Conservation (phyloP, 306 rosid genomes). For the Rosa chinensis region DNA sequence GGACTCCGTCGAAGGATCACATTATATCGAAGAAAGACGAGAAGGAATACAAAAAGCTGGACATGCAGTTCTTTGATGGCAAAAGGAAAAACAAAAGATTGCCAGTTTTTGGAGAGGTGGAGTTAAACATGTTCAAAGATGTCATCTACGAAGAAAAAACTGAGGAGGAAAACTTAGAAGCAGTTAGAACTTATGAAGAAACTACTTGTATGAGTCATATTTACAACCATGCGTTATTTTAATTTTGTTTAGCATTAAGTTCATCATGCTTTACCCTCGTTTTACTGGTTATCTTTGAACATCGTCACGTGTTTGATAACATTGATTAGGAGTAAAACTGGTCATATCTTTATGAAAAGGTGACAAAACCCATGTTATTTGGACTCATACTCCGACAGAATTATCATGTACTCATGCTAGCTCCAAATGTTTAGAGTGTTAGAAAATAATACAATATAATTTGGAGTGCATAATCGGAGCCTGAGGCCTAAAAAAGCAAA, state of each 20-base stretch:
- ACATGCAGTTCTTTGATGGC: not conserved
- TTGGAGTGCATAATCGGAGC: no score
- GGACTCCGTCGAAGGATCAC: slow-evolving; percentile 12
- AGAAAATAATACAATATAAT: no score
- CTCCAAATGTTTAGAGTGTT: no score
- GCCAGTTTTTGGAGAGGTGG: slow-evolving; percentile 3
- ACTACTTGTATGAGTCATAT: not conserved
- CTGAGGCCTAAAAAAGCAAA: no score
- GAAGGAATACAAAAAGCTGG: not conserved
- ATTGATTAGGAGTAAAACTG: no score
- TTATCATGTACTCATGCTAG: no score
- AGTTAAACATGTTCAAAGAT: not conserved
- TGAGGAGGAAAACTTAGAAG: not conserved
- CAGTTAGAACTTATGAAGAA: not conserved
- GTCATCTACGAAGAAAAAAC: not conserved
- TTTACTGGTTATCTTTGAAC: not conserved
- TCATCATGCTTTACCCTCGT: not conserved
- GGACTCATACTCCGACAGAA: no score
- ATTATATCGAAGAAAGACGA: not conserved
- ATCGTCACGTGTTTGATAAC: no score
- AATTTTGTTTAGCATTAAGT: not conserved
- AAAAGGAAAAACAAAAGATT: not conserved
- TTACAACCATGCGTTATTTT: not conserved
- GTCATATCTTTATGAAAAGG: no score
- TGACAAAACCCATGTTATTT: no score